These are phyloP conservation scores for Gastrolobium bilobum DNA, from an alignment of 306 rosid genomes.

Conservation along the genomic window DNA sequence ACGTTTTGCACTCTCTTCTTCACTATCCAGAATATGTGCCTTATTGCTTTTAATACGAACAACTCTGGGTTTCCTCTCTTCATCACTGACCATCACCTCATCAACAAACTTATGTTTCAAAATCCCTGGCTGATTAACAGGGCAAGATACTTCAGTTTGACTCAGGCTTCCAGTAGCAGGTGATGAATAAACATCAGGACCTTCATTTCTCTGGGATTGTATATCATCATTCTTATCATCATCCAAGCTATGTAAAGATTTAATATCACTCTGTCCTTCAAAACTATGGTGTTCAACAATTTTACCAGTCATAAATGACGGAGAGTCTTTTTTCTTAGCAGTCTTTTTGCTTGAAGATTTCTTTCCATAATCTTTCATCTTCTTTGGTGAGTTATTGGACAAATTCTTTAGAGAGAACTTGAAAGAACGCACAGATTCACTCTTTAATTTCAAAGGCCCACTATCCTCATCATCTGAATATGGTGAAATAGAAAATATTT, in stretches of 20 bases:
- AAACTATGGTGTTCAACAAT: constrained; percentile 58
- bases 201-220: constrained; percentile 66
- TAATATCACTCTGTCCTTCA: constrained; percentile 72
- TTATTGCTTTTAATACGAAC: constrained; percentile 78
- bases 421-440: constrained; percentile 80
- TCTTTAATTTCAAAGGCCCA: constrained; percentile 70
- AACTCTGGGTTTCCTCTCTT: constrained; percentile 75
- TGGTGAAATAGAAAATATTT: constrained; percentile 89
- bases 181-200: constrained; percentile 67
- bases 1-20: constrained; percentile 78
- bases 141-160: constrained; percentile 67
- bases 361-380: constrained; percentile 73
- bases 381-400: constrained; percentile 77
- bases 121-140: constrained; percentile 65
- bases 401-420: constrained; percentile 86
- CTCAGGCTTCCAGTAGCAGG: constrained; percentile 76
- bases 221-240: constrained; percentile 68
- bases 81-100: constrained; percentile 95
- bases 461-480: constrained; percentile 94
- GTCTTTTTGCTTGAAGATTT: constrained; percentile 71
- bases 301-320: constrained; percentile 56
- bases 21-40: constrained; percentile 68
- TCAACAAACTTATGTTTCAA: constrained; percentile 89
- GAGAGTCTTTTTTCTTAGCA: constrained; percentile 70
- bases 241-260: constrained; percentile 66